phyloP scores from a whole-genome alignment of 805 yeast species.

The Diddensiella santjacobensis region DNA sequence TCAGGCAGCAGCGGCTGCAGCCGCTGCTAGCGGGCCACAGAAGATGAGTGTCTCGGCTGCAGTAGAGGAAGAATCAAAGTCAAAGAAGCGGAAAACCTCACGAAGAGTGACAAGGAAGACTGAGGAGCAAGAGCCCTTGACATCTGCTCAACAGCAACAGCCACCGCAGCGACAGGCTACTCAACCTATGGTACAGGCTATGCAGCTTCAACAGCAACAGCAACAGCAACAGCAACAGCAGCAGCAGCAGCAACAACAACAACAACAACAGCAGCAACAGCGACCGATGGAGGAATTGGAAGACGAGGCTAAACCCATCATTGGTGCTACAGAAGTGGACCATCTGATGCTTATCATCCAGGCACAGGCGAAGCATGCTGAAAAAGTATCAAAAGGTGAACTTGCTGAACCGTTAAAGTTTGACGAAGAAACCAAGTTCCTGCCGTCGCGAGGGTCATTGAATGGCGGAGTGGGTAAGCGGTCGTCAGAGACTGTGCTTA shows the following conservation, averaged over 20 bases:
- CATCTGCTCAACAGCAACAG: slow-evolving; percentile 6
- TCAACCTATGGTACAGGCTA: background rate
- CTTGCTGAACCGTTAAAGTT: slow-evolving; percentile 43
- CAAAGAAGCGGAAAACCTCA: slow-evolving; percentile 8
- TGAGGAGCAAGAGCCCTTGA: background rate
- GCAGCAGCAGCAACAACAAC: slow-evolving; percentile 7
- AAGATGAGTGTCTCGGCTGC: slow-evolving; percentile 9
- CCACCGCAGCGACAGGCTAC: background rate
- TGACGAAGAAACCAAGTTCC: slow-evolving; percentile 17
- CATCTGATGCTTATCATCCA: slow-evolving; percentile 88
- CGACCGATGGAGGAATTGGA: background rate
- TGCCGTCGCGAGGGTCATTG: slow-evolving; percentile 54
- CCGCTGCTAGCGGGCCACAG: background rate
- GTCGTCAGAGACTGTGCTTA: slow-evolving; percentile 46
- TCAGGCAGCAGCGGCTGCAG: slow-evolving; percentile 1
- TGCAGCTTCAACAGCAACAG: slow-evolving; percentile 9
- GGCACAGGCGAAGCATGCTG: slow-evolving; percentile 66
- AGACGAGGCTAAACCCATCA: slow-evolving; percentile 27
- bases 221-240: slow-evolving; percentile 11
- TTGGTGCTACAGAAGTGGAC: slow-evolving; percentile 88
- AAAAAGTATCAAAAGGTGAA: slow-evolving; percentile 68
- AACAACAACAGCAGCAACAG: background rate
- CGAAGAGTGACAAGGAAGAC: slow-evolving; percentile 1
- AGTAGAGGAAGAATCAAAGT: slow-evolving; percentile 7
- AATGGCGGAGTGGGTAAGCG: slow-evolving; percentile 75